Evolutionary conservation across 2,329 filamentous ascomycete genomes (phyloP).

Genomic region (Pseudogymnoascus sp.): DNA sequence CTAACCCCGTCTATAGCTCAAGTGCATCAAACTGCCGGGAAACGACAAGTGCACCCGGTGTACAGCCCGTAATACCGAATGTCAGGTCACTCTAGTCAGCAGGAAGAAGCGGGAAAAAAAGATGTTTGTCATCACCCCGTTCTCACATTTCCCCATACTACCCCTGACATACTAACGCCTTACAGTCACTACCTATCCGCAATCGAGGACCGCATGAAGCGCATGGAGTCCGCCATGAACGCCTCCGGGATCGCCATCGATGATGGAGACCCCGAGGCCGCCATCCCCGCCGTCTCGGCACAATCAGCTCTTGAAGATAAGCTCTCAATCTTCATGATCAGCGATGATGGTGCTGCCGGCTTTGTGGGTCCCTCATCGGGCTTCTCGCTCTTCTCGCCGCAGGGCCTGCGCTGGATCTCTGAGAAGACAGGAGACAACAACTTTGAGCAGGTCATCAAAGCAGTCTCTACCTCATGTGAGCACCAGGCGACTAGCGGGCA

Average conservation of each 20-base stretch:
- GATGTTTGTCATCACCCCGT: constrained; percentile 16
- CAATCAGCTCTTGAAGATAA: constrained; percentile 12
- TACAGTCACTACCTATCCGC: constrained; percentile 18
- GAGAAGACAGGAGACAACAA: constrained; percentile 17
- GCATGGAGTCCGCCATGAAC: constrained; percentile 23
- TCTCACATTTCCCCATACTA: constrained; percentile 9
- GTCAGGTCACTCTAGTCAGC: constrained; percentile 23
- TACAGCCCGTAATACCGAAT: constrained; percentile 18
- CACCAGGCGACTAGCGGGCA: background rate
- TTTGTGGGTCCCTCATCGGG: constrained; percentile 23
- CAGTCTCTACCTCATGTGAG: background rate
- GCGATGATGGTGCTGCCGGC: constrained; percentile 17
- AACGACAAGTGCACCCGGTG: constrained; percentile 22
- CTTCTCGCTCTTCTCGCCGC: constrained; percentile 25
- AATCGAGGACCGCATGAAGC: constrained; percentile 24
- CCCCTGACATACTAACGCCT: background rate
- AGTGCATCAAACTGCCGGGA: constrained; percentile 22
- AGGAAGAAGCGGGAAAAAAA: constrained; percentile 24
- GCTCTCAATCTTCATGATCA: constrained; percentile 22
- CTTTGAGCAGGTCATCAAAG: constrained; percentile 11
- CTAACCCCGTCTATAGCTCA: background rate
- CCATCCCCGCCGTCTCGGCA: background rate
- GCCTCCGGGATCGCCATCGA: constrained; percentile 16
- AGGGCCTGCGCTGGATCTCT: constrained; percentile 24
- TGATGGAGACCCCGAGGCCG: background rate